These are phyloP conservation scores for Paraconiothyrium sp. DNA, from an alignment of 2,329 filamentous ascomycete species.

Conservation along the genomic window DNA sequence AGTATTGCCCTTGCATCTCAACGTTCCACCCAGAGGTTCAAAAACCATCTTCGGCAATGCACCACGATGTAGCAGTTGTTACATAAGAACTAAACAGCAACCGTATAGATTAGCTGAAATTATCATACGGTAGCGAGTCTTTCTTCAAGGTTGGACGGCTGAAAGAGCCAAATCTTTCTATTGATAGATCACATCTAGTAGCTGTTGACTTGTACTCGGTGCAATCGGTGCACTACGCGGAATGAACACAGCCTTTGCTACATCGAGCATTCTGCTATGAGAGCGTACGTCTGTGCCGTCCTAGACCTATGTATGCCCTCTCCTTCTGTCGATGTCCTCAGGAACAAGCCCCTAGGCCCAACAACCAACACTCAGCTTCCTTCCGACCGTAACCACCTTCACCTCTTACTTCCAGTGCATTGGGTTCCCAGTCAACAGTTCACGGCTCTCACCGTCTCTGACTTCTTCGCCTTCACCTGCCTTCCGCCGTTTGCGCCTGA, in stretches of 20 bases:
- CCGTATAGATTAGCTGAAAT: not conserved
- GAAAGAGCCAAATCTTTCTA: not conserved
- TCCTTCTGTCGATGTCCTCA: not conserved
- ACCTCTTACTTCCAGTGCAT: not conserved
- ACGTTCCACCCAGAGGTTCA: not conserved
- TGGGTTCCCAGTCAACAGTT: too few relatives aligned
- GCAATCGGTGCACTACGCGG: not conserved
- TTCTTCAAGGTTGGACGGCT: not conserved
- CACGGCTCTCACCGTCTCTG: not conserved
- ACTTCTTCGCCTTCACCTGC: too few relatives aligned
- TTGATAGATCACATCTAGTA: not conserved
- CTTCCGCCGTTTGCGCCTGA: not conserved
- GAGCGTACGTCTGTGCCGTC: not conserved
- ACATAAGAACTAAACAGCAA: not conserved
- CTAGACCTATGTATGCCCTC: not conserved
- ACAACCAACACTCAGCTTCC: not conserved
- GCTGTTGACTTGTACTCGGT: not conserved
- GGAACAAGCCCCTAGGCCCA: not conserved
- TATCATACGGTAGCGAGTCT: not conserved
- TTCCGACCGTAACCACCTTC: not conserved
- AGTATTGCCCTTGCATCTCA: not conserved
- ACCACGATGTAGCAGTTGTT: not conserved
- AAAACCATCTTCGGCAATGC: not conserved
- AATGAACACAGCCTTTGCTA: not conserved
- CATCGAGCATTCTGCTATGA: not conserved